Conservation (phyloP, 495 filamentous ascomycete species). For the Staphylotrichum longicolle region DNA sequence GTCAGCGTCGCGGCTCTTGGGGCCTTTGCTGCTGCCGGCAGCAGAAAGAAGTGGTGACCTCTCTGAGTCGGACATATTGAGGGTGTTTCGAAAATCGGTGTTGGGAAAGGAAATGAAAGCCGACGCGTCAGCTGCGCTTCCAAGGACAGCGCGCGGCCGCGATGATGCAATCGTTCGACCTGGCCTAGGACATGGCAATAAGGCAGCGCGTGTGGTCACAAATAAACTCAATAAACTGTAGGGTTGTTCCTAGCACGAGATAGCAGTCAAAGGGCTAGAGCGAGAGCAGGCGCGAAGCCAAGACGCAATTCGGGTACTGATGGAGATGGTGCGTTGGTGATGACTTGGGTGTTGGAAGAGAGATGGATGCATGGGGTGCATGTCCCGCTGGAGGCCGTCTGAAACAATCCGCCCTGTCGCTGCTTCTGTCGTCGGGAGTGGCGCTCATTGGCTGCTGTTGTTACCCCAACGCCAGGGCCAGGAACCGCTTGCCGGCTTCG, state of each 20-base stretch:
- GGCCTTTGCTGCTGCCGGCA: conserved; percentile 28
- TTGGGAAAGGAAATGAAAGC: neutral
- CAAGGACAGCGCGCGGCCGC: neutral
- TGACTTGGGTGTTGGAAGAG: no score
- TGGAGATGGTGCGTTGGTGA: no score
- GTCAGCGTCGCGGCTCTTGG: conserved; percentile 30
- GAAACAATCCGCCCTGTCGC: neutral
- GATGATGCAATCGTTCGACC: conserved; percentile 20
- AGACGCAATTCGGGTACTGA: no score
- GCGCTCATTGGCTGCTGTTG: conserved; percentile 4
- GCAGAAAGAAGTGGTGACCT: conserved; percentile 43
- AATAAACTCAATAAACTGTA: neutral
- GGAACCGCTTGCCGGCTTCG: neutral
- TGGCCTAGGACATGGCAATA: conserved; percentile 22
- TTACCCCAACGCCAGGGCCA: conserved; percentile 1
- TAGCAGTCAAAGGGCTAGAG: neutral
- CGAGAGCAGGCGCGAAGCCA: neutral
- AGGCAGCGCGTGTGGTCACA: neutral
- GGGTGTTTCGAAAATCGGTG: neutral
- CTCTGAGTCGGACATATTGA: conserved; percentile 48
- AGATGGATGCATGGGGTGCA: no score
- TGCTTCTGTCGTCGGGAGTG: neutral
- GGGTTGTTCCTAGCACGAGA: neutral
- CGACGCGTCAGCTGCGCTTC: neutral
- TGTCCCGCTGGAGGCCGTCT: neutral